Evolutionary conservation across 2,329 filamentous ascomycete species (phyloP), one percentile per base, ranked within the genome.

Genomic region (Penicillium sp.): DNA sequence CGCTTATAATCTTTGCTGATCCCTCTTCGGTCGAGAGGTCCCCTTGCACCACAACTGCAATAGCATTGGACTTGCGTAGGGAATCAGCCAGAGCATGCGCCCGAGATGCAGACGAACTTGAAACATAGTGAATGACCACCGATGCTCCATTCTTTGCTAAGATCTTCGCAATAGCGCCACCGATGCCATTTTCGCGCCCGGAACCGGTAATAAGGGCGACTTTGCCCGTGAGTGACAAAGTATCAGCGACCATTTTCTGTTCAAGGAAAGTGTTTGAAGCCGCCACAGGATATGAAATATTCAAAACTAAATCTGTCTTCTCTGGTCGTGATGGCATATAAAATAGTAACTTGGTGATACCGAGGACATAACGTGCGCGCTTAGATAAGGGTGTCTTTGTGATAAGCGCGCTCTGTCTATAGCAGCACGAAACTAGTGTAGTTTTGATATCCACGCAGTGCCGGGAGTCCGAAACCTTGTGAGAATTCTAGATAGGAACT

Each of bases 121-220:
- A 47, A 20, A 52, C 40, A 18, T 54, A 23, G 7, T 54, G 23
- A 9, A 47, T 54, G 4, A 33, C 42, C 3, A 54, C 42, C 11
- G 28, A 35, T 8, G 52, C 52, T 11, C 52, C 52, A 16, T 49
- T 40, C 21, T 33, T 28, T 14, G 52, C 52, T 9, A 55, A 23
- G 3, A 45, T 30, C 4, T n/a, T 26, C 8, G 52, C 52, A 11
- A 49, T 45, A 12, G 45, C 45, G 3, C 14, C 45, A 8, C 52
- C 52, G 8, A 55, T 55, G 24, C 52, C 52, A 16, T 40, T 55
- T 35, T 48, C 45, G 3, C 38, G 20, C 3, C 52, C 52, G 14
- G 30, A 40, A 6, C 52, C 52, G 16, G 52, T 55, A 14, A 55
- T 20, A 12, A 49, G 14, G 20, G 52, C 52, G 21, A 49, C 8